Base-by-base conservation (phyloP, 352 stramenopile genomes). In the Phytophthora agathidicida region DNA sequence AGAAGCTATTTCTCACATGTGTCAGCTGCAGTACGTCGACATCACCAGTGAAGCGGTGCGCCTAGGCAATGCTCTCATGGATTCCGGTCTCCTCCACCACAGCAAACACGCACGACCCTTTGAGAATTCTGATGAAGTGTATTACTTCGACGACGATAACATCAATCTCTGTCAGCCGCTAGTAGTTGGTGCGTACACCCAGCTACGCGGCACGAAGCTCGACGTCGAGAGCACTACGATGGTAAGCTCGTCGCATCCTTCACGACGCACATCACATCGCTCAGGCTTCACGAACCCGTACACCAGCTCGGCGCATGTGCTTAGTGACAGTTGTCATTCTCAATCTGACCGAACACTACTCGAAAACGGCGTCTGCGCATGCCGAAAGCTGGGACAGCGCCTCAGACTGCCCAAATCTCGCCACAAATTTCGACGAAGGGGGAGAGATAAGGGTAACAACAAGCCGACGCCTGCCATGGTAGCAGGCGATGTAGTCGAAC, bases 51-150 rank as follows among this genome's bases (percentile, higher is more conserved):
- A 89, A 65, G 76, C 68, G 27, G 45, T 83, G 3, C 76, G 74
- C n/a, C 32, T 89, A n/a, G 79, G 79, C 22, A 87, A 89, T 38
- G 74, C 74, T 10, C 64, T 89, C 26, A 86, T 88, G 78, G 75
- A 88, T 51, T 74, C 75, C 5, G 75, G 75, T 9, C 45, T 83
- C 26, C 56, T 86, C 27, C 78, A 86, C 42, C 78, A 88, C 56
- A 44, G 64, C 17, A 84, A 85, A 42, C 78, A 88, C 26, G 42
- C 64, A 13, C 54, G 52, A 4, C 65, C 71, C n/a, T 83, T 86
- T 48, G 71, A 83, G 27, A 39, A 48, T 35, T 64, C 75, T 0
- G 54, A 67, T 6, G 46, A 71, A 37, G 59, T 80, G 17, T 83
- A 80, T 35, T 82, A 64, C 45, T 81, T 83, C 30, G 72, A 85